phyloP scores from a whole-genome alignment of 2,329 filamentous ascomycete species.

The Colletotrichum sp. region DNA sequence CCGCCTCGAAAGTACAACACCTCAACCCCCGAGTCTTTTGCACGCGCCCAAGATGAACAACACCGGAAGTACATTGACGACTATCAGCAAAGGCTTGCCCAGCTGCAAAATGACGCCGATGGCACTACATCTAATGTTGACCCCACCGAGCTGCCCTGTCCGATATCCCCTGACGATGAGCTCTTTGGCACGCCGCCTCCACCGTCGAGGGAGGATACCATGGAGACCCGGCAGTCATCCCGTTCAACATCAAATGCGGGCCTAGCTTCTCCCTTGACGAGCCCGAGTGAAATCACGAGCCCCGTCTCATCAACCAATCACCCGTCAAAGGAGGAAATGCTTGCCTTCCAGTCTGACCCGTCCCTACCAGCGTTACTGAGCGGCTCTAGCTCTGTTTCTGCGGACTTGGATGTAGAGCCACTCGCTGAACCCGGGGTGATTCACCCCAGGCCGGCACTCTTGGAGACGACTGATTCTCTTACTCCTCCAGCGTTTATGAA shows the following conservation, averaged over 20 bases:
- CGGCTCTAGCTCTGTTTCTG: constrained; percentile 68
- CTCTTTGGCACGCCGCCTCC: constrained; percentile 27
- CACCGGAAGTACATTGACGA: constrained; percentile 36
- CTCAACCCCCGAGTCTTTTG: constrained; percentile 44
- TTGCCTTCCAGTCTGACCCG: constrained; percentile 66
- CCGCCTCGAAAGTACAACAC: constrained; percentile 39
- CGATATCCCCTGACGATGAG: constrained; percentile 52
- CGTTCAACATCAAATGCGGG: constrained; percentile 56
- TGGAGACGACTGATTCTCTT: constrained; percentile 59
- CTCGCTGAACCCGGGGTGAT: constrained; percentile 54
- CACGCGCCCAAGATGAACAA: constrained; percentile 37
- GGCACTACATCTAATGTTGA: constrained; percentile 18
- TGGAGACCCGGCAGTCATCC: constrained; percentile 53
- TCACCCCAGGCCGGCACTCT: constrained; percentile 43
- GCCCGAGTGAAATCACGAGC: constrained; percentile 58
- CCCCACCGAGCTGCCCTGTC: constrained; percentile 40
- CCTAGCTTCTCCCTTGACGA: constrained; percentile 57
- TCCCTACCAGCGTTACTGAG: constrained; percentile 68
- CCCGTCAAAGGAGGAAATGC: constrained; percentile 49
- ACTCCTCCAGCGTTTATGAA: constrained; percentile 58
- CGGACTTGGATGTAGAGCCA: constrained; percentile 66
- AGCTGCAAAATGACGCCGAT: constrained; percentile 25
- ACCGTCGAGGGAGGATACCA: constrained; percentile 44
- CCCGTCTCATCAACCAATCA: constrained; percentile 47
- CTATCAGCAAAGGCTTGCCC: constrained; percentile 34